Percentiles rank a stretch among this genome's conserved stretches.
Evolutionary conservation across 1,284 basidiomycete species (phyloP).

Genomic region (Rhodotorula sp.): DNA sequence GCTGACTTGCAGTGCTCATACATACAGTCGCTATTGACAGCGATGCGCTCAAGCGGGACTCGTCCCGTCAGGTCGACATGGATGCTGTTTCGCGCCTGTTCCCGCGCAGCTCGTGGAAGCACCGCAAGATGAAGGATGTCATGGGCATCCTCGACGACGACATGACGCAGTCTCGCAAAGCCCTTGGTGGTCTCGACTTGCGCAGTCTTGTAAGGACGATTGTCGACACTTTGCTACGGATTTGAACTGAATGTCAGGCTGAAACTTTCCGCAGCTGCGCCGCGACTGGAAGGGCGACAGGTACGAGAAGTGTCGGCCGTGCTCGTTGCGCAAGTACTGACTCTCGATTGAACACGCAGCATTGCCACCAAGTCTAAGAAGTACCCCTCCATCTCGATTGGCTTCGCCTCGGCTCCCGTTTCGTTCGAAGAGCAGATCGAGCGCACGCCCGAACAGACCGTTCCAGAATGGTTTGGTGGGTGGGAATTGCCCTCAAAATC

Average conservation of each 20-base stretch:
- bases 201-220: constrained; percentile 39
- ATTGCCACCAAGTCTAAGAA: constrained; percentile 41
- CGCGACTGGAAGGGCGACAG: constrained; percentile 50
- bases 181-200: constrained; percentile 45
- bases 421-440: constrained; percentile 47
- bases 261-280: constrained; percentile 35
- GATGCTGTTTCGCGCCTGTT: constrained; percentile 29
- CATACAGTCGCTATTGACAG: constrained; percentile 38
- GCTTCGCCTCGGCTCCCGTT: constrained; percentile 48
- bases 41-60: constrained; percentile 25
- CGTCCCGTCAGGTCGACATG: constrained; percentile 29
- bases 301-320: no score
- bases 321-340: no score
- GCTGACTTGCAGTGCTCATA: background rate
- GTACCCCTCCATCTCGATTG: constrained; percentile 46
- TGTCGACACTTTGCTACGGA: no score
- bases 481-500: background rate
- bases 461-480: constrained; percentile 46
- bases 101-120: constrained; percentile 20
- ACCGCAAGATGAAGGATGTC: constrained; percentile 25
- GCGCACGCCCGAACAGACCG: constrained; percentile 40
- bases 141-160: constrained; percentile 46
- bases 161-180: constrained; percentile 45
- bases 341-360: background rate
- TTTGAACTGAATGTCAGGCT: no score